A percentile compares a stretch with the other conserved stretches of the same genome.
Evolutionary conservation across 1,139 yeast species (phyloP).

Genomic region (Saccharomycopsis crataegensis): DNA sequence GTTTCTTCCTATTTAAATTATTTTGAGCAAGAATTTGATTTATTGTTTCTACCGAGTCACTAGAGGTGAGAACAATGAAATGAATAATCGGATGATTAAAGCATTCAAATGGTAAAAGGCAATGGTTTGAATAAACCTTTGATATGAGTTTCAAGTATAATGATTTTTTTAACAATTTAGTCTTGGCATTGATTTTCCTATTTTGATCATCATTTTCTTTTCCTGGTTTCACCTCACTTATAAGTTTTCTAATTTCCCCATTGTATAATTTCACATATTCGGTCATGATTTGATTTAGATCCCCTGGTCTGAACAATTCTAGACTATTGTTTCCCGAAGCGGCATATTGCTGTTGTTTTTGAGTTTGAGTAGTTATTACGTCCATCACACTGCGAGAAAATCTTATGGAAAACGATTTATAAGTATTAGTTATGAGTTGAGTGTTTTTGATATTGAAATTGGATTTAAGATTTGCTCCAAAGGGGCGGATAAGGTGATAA

Average conservation of each 20-base stretch:
- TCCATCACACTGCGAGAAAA: slow-evolving; percentile 40
- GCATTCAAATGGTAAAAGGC: slow-evolving; percentile 75
- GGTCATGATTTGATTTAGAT: slow-evolving; percentile 28
- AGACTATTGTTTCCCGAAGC: background rate
- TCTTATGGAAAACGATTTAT: slow-evolving; percentile 34
- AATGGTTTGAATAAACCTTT: slow-evolving; percentile 52
- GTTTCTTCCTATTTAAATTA: slow-evolving; percentile 16
- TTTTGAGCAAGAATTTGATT: slow-evolving; percentile 41
- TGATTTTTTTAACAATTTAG: slow-evolving; percentile 26
- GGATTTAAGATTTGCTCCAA: slow-evolving; percentile 34
- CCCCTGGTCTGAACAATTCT: slow-evolving; percentile 9
- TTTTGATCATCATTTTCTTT: slow-evolving; percentile 30
- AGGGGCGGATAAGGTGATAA: slow-evolving; percentile 33
- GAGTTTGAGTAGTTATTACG: slow-evolving; percentile 25
- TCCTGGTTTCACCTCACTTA: slow-evolving; percentile 20
- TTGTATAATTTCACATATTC: slow-evolving; percentile 29
- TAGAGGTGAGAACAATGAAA: slow-evolving; percentile 51
- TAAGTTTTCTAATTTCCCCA: slow-evolving; percentile 28
- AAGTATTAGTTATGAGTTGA: slow-evolving; percentile 27
- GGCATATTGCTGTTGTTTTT: background rate
- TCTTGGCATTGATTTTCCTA: slow-evolving; percentile 20
- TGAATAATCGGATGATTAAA: slow-evolving; percentile 87
- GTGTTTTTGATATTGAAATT: slow-evolving; percentile 36
- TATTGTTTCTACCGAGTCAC: slow-evolving; percentile 47
- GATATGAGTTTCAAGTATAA: slow-evolving; percentile 57